A percentile compares a stretch with the other conserved stretches of the same genome.
These are phyloP conservation scores for Cryphonectria carpinicola DNA, from an alignment of 2,329 filamentous ascomycete species.

Conservation along the genomic window DNA sequence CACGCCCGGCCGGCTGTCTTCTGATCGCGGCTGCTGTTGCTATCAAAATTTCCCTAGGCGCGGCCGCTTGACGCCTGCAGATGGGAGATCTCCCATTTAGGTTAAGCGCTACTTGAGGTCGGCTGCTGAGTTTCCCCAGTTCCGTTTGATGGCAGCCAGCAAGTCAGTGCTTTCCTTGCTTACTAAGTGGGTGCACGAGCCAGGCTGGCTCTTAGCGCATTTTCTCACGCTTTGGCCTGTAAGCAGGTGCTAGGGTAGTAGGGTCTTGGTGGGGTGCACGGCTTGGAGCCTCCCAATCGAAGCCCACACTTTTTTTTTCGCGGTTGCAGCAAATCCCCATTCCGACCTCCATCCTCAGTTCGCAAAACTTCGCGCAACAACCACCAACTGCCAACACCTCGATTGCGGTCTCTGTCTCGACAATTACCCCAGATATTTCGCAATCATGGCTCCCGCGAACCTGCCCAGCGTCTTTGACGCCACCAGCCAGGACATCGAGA, in stretches of 20 bases:
- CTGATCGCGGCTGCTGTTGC: conserved; percentile 23
- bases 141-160: neutral
- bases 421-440: conserved; percentile 32
- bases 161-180: neutral
- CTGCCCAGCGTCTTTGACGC: conserved; percentile 95
- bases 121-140: conserved; percentile 15
- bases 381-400: conserved; percentile 12
- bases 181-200: conserved; percentile 2
- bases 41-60: conserved; percentile 29
- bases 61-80: conserved; percentile 25
- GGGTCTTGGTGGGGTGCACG: conserved; percentile 18
- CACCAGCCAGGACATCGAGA: conserved; percentile 98
- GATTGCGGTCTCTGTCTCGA: conserved; percentile 28
- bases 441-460: conserved; percentile 85
- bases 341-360: neutral
- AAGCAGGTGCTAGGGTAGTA: conserved; percentile 1
- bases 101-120: conserved; percentile 12
- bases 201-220: neutral
- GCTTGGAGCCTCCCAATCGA: conserved; percentile 12
- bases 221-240: conserved; percentile 5
- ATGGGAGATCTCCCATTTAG: neutral
- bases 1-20: conserved; percentile 15
- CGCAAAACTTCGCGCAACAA: conserved; percentile 21
- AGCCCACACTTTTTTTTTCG: conserved; percentile 28
- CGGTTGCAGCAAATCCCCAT: conserved; percentile 13